A percentile compares a stretch with the other conserved stretches of the same genome.
Conservation (phyloP, 1,284 basidiomycete species). For the Anthracocystis setariae region DNA sequence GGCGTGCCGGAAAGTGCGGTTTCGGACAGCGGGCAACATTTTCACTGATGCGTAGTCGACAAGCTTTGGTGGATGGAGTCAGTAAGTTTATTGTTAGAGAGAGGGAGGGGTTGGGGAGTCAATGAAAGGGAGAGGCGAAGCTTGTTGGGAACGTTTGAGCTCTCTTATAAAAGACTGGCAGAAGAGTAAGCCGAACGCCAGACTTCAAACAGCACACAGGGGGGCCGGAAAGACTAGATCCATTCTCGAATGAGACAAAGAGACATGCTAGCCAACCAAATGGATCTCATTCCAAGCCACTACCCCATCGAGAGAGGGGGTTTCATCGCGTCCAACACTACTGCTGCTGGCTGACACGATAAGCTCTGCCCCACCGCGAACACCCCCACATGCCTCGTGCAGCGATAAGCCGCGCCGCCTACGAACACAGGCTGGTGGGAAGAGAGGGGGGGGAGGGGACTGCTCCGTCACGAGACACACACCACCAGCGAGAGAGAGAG, state of each 20-base stretch:
- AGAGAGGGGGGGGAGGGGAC: conserved; percentile 1
- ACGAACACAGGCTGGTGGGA: no score
- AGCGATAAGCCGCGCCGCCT: no score
- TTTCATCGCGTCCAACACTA: no score
- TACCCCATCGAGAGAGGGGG: no score
- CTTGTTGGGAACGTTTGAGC: background rate
- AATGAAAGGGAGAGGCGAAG: background rate
- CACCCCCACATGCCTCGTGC: no score
- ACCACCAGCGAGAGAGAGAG: conserved; percentile 1
- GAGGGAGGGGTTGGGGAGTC: background rate
- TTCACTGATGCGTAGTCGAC: background rate
- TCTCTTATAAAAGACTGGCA: background rate
- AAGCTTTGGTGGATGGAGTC: background rate
- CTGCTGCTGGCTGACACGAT: no score
- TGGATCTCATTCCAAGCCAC: no score
- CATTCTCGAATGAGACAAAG: no score
- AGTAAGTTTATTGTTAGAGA: background rate
- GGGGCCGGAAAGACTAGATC: no score
- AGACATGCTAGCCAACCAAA: no score
- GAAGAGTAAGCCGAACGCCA: background rate
- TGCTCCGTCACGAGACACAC: background rate
- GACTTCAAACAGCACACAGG: background rate
- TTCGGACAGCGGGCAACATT: conserved; percentile 36
- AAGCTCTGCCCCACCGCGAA: no score
- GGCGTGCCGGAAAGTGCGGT: conserved; percentile 23